Conservation (phyloP, 768 basidiomycete genomes). For the Myochromella boudieri region DNA sequence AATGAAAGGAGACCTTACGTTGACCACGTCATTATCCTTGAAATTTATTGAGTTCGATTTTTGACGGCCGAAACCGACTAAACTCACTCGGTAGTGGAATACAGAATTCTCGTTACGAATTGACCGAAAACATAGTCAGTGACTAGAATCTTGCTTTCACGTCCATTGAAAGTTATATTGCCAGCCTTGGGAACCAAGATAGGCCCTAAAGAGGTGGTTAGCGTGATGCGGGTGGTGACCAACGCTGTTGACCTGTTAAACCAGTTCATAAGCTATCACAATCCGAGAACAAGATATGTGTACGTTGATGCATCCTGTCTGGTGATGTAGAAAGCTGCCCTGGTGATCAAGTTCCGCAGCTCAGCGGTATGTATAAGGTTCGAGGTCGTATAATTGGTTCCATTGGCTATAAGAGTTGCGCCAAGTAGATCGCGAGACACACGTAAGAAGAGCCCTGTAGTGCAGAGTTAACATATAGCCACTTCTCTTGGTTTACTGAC, state of each 20-base stretch:
- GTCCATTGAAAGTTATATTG: conserved; percentile 40
- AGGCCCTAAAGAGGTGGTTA: conserved; percentile 41
- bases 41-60: not conserved
- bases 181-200: conserved; percentile 39
- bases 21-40: conserved; percentile 55
- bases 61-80: not conserved
- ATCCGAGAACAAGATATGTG: conserved; percentile 6
- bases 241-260: conserved; percentile 39
- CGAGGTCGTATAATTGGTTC: conserved; percentile 49
- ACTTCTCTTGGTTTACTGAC: no score
- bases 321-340: conserved; percentile 47
- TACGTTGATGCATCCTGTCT: conserved; percentile 47
- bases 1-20: conserved; percentile 32
- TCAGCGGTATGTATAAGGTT: conserved; percentile 44
- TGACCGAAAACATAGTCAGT: conserved; percentile 47
- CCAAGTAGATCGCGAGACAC: conserved; percentile 48
- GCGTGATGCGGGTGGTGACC: conserved; percentile 40
- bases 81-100: conserved; percentile 47
- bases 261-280: not conserved
- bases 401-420: conserved; percentile 45
- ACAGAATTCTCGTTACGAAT: conserved; percentile 33
- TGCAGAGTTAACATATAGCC: not conserved
- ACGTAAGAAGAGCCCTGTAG: conserved; percentile 48
- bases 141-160: conserved; percentile 51
- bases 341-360: conserved; percentile 43